Evolutionary conservation across 345 rosid genomes (phyloP).

Genomic region (Geranium brycei): DNA sequence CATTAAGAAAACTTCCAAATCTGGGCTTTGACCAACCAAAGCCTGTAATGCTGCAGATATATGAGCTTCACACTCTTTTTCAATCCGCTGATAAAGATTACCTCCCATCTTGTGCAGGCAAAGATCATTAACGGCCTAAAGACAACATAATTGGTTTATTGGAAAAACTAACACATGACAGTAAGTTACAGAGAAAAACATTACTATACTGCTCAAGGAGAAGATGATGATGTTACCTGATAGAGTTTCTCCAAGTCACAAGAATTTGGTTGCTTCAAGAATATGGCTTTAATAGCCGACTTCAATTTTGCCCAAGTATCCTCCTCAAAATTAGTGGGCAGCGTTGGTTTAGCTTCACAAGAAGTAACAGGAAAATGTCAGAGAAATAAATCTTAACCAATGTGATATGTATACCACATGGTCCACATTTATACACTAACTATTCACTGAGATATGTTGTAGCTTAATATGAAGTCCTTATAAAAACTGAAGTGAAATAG

Average conservation of each 20-base stretch:
- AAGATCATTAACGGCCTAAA: slow-evolving; percentile 79
- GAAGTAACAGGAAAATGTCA: background rate
- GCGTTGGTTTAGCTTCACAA: slow-evolving; percentile 65
- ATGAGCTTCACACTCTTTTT: slow-evolving; percentile 77
- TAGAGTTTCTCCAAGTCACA: slow-evolving; percentile 77
- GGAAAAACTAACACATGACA: slow-evolving; percentile 4
- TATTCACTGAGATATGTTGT: background rate
- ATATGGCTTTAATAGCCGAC: slow-evolving; percentile 89
- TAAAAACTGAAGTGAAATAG: too few relatives aligned
- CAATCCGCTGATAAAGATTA: slow-evolving; percentile 74
- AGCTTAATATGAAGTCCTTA: background rate
- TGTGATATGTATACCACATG: background rate
- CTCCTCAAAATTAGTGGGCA: slow-evolving; percentile 86
- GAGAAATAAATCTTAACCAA: background rate
- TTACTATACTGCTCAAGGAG: slow-evolving; percentile 1
- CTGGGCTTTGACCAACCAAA: slow-evolving; percentile 89
- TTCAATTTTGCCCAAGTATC: slow-evolving; percentile 83
- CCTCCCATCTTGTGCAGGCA: slow-evolving; percentile 90
- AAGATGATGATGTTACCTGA: slow-evolving; percentile 38
- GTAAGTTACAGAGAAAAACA: slow-evolving; percentile 5
- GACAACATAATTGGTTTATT: slow-evolving; percentile 10
- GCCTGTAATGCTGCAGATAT: slow-evolving; percentile 61
- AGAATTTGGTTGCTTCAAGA: slow-evolving; percentile 55
- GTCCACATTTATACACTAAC: too few relatives aligned
- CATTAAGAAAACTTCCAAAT: slow-evolving; percentile 76